phyloP scores from a whole-genome alignment of 306 rosid genomes.

The Quercus variabilis region DNA sequence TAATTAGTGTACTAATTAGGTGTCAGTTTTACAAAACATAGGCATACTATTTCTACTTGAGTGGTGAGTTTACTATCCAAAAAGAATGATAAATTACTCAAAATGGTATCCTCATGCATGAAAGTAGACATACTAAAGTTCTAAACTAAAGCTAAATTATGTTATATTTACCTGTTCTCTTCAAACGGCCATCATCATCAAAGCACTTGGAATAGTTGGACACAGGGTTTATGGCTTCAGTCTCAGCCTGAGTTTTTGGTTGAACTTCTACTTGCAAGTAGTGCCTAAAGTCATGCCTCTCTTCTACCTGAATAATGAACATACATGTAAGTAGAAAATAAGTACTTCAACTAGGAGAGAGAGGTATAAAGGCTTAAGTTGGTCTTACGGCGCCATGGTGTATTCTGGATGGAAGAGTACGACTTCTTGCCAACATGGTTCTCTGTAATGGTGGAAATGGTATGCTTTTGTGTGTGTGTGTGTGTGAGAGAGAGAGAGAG shows the following conservation, averaged over 20 bases:
- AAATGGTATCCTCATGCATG: not conserved
- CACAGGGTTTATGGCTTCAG: slow-evolving; percentile 36
- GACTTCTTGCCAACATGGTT: slow-evolving; percentile 60
- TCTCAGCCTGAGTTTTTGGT: slow-evolving; percentile 37
- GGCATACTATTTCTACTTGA: not conserved
- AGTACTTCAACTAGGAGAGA: not conserved
- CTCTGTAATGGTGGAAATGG: not conserved
- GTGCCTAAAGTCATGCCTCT: slow-evolving; percentile 56
- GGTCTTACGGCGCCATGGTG: slow-evolving; percentile 65
- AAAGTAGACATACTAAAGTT: not conserved
- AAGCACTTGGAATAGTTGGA: slow-evolving; percentile 61
- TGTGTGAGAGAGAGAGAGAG: not conserved
- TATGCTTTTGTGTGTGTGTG: too few relatives aligned
- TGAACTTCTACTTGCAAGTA: slow-evolving; percentile 59
- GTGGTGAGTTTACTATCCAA: not conserved
- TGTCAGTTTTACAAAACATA: too few relatives aligned
- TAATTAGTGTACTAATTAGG: not conserved
- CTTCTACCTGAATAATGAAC: slow-evolving; percentile 44
- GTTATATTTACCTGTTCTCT: slow-evolving; percentile 56
- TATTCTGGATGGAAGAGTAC: slow-evolving; percentile 79
- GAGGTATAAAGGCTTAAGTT: not conserved
- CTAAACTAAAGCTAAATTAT: not conserved
- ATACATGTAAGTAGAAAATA: not conserved
- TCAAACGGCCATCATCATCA: slow-evolving; percentile 79
- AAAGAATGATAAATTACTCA: not conserved